A percentile compares a stretch with the other conserved stretches of the same genome.
Evolutionary conservation across 495 filamentous ascomycete genomes (phyloP).

Genomic region (Letharia lupina): DNA sequence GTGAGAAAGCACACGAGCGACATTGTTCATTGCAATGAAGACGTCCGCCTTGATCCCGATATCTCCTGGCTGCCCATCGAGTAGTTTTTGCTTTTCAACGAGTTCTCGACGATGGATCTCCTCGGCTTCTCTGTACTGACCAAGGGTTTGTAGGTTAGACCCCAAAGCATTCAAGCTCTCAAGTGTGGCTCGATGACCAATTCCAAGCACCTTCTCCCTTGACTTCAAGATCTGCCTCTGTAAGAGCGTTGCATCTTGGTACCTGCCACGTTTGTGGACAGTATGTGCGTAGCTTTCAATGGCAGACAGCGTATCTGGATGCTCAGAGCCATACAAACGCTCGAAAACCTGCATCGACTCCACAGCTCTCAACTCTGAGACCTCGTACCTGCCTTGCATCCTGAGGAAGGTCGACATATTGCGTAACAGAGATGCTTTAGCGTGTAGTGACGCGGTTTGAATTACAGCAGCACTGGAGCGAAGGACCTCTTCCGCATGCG

Average conservation of each 20-base stretch:
- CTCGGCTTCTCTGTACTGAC: conserved; percentile 24
- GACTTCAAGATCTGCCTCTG: conserved; percentile 18
- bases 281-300: conserved; percentile 11
- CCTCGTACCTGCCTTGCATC: conserved; percentile 16
- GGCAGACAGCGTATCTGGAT: conserved; percentile 15
- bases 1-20: conserved; percentile 6
- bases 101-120: conserved; percentile 14
- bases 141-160: conserved; percentile 5
- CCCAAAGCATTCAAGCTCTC: conserved; percentile 29
- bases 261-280: conserved; percentile 14
- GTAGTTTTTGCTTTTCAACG: neutral
- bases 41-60: neutral
- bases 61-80: neutral
- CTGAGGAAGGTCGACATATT: conserved; percentile 8
- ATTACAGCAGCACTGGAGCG: neutral
- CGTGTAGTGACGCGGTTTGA: neutral
- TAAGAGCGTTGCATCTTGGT: conserved; percentile 16
- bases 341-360: conserved; percentile 14
- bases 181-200: conserved; percentile 28
- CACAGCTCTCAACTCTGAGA: conserved; percentile 19
- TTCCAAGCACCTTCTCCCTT: conserved; percentile 26
- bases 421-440: conserved; percentile 10
- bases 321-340: conserved; percentile 18
- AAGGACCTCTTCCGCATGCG: conserved; percentile 28
- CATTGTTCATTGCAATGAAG: conserved; percentile 2